Evolutionary conservation across 1,284 basidiomycete genomes (phyloP), one percentile per base, ranked within the genome.

Genomic region (Marasmius oreades): DNA sequence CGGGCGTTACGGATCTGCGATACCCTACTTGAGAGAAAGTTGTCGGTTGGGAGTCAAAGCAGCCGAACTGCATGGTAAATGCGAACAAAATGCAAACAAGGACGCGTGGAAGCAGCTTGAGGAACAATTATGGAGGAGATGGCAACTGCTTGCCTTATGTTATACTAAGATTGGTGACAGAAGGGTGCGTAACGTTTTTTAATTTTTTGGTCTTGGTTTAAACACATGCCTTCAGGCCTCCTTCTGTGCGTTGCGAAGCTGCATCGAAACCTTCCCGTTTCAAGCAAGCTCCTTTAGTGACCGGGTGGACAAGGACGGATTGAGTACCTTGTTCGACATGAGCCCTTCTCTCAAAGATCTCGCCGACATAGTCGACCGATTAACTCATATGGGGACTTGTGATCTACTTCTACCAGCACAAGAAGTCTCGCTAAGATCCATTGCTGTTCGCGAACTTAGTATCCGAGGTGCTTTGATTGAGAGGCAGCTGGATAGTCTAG

Each of bases 61-160:
- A 5, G 65, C 83, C 51, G 63, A 62, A 2, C 60, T 75, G 55
- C 65, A 61, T 59, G 64, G 42, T 16, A 16, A 18, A 22, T 22
- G 31, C 11, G 23, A 18, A 36, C 63, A 57, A 6, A 71, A 66
- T 23, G 70, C 75, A 56, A 74, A 76, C 48, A 71, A 71, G 10
- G 80, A 83, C 28, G 75, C 71, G 0, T 89, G 86, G 84, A 72
- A 60, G 51, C 77, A 81, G 57, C 73, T 91, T 3, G 77, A 81
- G 57, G 80, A 85, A 23, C 84, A 87, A 61, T 59, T 91, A 28
- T 82, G 80, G 61, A 78, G 84, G 39, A 74, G 92, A 39, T 92
- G 84, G 78, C 91, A 94, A 69, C 70, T 93, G n/a, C 73, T 94
- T 22, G 90, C 82, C 0, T 82, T 86, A 2, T 92, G 89, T 66